phyloP scores from a whole-genome alignment of 768 basidiomycete genomes.

The Mycena alexandri region DNA sequence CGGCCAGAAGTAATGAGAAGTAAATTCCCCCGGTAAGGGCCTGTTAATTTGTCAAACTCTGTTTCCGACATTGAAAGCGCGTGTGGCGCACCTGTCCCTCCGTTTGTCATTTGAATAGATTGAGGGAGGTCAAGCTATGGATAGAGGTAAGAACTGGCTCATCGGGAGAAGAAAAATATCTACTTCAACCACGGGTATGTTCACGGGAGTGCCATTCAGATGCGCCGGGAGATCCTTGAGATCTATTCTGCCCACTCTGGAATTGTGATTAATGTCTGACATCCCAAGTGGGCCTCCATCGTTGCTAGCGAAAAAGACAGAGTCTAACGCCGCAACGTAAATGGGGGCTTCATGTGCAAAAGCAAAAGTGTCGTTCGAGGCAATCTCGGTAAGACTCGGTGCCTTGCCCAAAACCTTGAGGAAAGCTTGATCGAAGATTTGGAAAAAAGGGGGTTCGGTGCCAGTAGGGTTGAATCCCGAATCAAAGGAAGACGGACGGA shows the following conservation, averaged over 20 bases:
- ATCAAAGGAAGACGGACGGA: constrained; percentile 53
- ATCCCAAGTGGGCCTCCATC: constrained; percentile 74
- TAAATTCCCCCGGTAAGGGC: constrained; percentile 62
- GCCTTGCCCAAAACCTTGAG: constrained; percentile 67
- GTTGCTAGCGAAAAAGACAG: constrained; percentile 80
- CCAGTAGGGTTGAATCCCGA: constrained; percentile 73
- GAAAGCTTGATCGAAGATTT: constrained; percentile 65
- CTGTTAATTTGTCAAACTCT: not conserved
- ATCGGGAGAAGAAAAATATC: constrained; percentile 38
- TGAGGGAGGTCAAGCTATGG: constrained; percentile 69
- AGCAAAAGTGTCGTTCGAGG: constrained; percentile 70
- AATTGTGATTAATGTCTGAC: constrained; percentile 75
- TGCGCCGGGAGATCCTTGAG: constrained; percentile 64
- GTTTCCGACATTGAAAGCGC: no score
- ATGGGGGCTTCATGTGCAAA: constrained; percentile 87
- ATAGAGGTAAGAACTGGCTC: not conserved
- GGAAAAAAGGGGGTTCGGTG: constrained; percentile 51
- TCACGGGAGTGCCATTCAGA: constrained; percentile 51
- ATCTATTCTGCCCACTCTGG: constrained; percentile 71
- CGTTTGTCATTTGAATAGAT: constrained; percentile 77
- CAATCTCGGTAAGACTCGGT: constrained; percentile 71
- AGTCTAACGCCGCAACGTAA: constrained; percentile 74
- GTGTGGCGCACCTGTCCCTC: constrained; percentile 40
- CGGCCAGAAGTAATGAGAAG: constrained; percentile 72
- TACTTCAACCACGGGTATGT: constrained; percentile 63